phyloP scores from a whole-genome alignment of 1,284 basidiomycete species.

The Pseudozyma pruni region DNA sequence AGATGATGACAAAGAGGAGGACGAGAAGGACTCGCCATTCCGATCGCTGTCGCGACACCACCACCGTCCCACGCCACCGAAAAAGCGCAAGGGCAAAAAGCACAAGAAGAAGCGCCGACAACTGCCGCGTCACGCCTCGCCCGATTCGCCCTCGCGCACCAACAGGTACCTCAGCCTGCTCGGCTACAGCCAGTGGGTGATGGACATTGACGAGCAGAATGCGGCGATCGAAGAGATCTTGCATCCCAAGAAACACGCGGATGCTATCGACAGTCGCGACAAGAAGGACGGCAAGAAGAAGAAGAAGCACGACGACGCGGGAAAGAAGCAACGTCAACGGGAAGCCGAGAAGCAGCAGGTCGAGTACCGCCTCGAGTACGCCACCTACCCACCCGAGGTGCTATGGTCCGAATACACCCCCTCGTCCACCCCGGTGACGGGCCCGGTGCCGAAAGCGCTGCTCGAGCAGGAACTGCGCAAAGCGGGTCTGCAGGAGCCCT shows the following conservation, averaged over 20 bases:
- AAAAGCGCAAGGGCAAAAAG: slow-evolving; percentile 72
- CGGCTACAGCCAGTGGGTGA: slow-evolving; percentile 84
- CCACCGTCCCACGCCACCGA: slow-evolving; percentile 58
- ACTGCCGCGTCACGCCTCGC: slow-evolving; percentile 75
- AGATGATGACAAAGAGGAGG: slow-evolving; percentile 54
- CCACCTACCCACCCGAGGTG: slow-evolving; percentile 54
- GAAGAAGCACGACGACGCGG: slow-evolving; percentile 8
- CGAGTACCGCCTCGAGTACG: slow-evolving; percentile 61
- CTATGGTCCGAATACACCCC: slow-evolving; percentile 58
- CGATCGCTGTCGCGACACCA: slow-evolving; percentile 35
- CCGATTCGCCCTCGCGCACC: slow-evolving; percentile 76
- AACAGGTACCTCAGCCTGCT: slow-evolving; percentile 80
- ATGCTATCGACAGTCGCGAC: background rate
- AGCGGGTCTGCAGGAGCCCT: slow-evolving; percentile 69
- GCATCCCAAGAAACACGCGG: slow-evolving; percentile 6
- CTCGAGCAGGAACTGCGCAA: slow-evolving; percentile 73
- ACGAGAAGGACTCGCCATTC: slow-evolving; percentile 9
- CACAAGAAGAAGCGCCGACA: slow-evolving; percentile 72
- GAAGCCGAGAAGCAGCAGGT: slow-evolving; percentile 36
- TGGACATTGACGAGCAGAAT: slow-evolving; percentile 74
- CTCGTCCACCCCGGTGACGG: background rate
- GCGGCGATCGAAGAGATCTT: slow-evolving; percentile 68
- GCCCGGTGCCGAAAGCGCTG: slow-evolving; percentile 72
- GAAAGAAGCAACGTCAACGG: slow-evolving; percentile 1
- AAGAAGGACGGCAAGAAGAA: slow-evolving; percentile 16